These are phyloP conservation scores for Mycena citricolor DNA, from an alignment of 1,284 basidiomycete species.

Conservation along the genomic window DNA sequence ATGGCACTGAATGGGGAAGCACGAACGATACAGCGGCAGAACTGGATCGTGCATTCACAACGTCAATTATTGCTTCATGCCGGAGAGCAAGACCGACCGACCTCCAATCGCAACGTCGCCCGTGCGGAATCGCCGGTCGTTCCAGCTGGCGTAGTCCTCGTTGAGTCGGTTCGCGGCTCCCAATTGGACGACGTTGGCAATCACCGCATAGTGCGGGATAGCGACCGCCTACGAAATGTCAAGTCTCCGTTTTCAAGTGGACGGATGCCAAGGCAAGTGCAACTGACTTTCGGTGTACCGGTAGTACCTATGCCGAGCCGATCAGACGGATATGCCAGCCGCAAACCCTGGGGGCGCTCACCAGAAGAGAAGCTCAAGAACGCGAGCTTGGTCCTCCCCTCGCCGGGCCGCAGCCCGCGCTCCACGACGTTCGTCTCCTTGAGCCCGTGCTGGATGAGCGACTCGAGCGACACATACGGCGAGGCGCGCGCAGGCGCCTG, in stretches of 20 bases:
- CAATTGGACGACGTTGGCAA: constrained; percentile 59
- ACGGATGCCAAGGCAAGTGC: not conserved
- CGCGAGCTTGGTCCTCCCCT: constrained; percentile 69
- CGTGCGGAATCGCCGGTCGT: constrained; percentile 42
- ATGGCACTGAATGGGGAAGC: not conserved
- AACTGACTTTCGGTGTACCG: constrained; percentile 39
- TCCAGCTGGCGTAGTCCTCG: constrained; percentile 35
- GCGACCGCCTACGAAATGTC: constrained; percentile 49
- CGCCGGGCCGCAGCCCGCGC: constrained; percentile 52
- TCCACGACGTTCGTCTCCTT: constrained; percentile 38
- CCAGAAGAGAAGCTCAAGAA: constrained; percentile 77
- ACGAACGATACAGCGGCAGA: constrained; percentile 45
- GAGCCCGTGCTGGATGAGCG: constrained; percentile 41
- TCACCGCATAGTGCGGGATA: constrained; percentile 60
- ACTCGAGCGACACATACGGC: constrained; percentile 34
- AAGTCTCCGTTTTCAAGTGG: constrained; percentile 11
- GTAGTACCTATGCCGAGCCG: constrained; percentile 34
- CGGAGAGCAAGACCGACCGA: constrained; percentile 26
- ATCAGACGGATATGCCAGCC: not conserved
- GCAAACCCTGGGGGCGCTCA: not conserved
- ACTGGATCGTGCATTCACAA: constrained; percentile 32
- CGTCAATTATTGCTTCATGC: too few species aligned
- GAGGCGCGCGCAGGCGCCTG: constrained; percentile 3
- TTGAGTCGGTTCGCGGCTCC: constrained; percentile 46
- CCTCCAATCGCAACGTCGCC: constrained; percentile 57